These are phyloP conservation scores for Neopestalotiopsis clavispora DNA, from an alignment of 2,329 filamentous ascomycete genomes.

Conservation along the genomic window DNA sequence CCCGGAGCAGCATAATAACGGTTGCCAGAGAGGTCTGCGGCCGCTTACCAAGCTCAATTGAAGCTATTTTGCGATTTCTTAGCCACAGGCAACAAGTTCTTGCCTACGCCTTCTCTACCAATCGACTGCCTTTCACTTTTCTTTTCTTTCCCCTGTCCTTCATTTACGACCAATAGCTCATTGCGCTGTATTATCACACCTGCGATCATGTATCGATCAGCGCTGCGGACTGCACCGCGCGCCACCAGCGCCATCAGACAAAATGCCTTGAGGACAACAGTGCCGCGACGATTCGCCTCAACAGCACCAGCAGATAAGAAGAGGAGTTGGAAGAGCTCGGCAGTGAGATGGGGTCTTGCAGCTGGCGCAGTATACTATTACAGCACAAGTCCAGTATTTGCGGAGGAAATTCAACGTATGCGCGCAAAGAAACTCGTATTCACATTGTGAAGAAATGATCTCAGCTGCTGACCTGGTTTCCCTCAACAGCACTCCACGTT, in stretches of 20 bases:
- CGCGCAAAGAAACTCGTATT: slow-evolving; percentile 24
- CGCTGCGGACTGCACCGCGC: slow-evolving; percentile 53
- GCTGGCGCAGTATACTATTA: slow-evolving; percentile 87
- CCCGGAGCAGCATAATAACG: not conserved
- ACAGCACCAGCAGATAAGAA: slow-evolving; percentile 66
- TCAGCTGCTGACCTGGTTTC: slow-evolving; percentile 4
- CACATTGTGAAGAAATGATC: not conserved
- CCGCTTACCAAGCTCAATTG: slow-evolving; percentile 7
- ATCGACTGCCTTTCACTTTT: slow-evolving; percentile 4
- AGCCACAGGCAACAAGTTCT: not conserved
- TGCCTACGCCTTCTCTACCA: not conserved
- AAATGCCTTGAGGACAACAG: slow-evolving; percentile 39
- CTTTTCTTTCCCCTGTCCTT: slow-evolving; percentile 18
- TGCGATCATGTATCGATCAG: slow-evolving; percentile 56
- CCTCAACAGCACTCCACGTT: slow-evolving; percentile 34
- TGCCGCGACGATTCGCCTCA: slow-evolving; percentile 56
- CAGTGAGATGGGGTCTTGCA: slow-evolving; percentile 76
- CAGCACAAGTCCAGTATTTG: slow-evolving; percentile 86
- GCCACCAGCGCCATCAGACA: slow-evolving; percentile 48
- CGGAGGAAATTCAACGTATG: slow-evolving; percentile 80
- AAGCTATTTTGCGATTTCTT: slow-evolving; percentile 8
- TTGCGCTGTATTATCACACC: not conserved
- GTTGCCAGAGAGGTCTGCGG: not conserved
- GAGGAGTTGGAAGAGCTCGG: slow-evolving; percentile 81
- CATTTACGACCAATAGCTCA: not conserved